Percentiles rank a stretch among this genome's conserved stretches.
Conservation (phyloP, 257 asterid genomes). For the Solanum infundibuliforme region DNA sequence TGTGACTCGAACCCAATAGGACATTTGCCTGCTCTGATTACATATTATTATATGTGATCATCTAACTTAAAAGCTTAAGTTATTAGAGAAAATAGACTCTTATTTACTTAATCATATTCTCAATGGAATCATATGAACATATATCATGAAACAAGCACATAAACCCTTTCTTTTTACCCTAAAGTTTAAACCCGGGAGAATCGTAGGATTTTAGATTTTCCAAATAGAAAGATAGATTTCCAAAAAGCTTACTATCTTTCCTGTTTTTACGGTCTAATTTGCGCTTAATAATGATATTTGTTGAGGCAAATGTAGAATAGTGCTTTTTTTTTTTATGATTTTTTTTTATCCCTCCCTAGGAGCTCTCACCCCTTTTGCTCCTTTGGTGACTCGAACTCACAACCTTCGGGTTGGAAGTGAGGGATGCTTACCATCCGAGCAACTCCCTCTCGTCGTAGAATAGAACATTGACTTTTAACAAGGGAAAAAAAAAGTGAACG, state of each 20-base stretch:
- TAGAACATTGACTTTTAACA: conserved; percentile 17
- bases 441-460: background rate
- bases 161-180: background rate
- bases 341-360: no score
- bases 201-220: background rate
- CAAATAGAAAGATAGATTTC: background rate
- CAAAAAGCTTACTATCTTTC: background rate
- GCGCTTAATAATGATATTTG: background rate
- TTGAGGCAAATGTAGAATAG: background rate
- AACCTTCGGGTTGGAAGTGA: no score
- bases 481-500: background rate
- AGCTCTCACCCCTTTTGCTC: no score
- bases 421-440: no score
- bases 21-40: background rate
- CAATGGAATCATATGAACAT: background rate
- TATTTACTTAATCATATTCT: background rate
- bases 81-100: background rate
- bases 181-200: background rate
- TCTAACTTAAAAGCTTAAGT: background rate
- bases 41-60: background rate
- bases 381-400: no score
- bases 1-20: background rate
- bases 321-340: background rate
- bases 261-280: background rate
- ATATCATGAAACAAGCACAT: background rate